Base-by-base conservation (phyloP, 768 basidiomycete species). In the Xerocomus potaroensis region DNA sequence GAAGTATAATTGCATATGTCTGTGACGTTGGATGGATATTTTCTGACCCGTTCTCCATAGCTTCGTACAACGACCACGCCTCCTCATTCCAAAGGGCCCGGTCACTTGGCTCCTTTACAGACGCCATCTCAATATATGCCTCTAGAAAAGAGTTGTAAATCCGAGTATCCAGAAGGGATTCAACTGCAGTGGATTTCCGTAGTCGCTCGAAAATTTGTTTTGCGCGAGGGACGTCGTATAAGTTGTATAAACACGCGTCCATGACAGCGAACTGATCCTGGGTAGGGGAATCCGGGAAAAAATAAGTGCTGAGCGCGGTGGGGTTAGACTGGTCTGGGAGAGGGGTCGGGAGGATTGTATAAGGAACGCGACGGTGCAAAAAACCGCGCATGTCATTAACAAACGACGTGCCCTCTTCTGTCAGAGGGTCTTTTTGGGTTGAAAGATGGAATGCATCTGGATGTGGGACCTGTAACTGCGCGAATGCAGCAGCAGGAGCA, bases 151-250 rank as follows among this genome's bases (percentile, higher is more conserved):
- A 71, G 60, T 89, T 84, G 64, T 86, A 85, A 23, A 77, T 48
- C 15, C 72, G 68, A 3, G 58, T 43, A 10, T 78, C 70, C 18
- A 81, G 58, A 14, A 87, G 58, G 5, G 73, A 69, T 5, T 78
- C 70, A 0, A 71, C 70, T 1, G 76, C 55, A 0, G 65, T 47
- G 0, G 64, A 53, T 51, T 67, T 64, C 6, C 84, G 77, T 30
- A 93, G 64, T 8, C 75, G 72, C 38, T 80, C 77, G 52, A 93
- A 91, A 19, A 94, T 77, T 30, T 72, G 69, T 52, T 80, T 80
- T 7, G 91, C 91, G 5, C 92, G 84, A 0, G 76, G 72, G 0
- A 92, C 80, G 61, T 92, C 88, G 62, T 84, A 81, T 3, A 79
- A 59, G 51, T 85, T 79, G 62, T 84, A 76, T 11, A 94, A 67